Evolutionary conservation across 257 asterid species (phyloP).

Genomic region (Gentiana straminea): DNA sequence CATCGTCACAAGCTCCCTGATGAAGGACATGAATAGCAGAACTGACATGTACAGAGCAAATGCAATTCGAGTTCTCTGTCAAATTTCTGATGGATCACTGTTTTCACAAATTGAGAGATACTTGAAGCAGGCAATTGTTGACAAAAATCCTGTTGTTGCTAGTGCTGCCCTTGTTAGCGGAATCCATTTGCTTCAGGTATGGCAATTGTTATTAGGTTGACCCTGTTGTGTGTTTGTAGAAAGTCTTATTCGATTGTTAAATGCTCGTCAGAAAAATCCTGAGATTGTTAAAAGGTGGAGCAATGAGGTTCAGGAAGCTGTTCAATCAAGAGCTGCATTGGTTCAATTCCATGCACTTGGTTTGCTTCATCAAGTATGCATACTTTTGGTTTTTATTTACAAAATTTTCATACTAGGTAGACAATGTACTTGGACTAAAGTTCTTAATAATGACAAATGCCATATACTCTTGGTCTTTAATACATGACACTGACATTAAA

Average conservation of each 20-base stretch:
- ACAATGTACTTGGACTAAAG: background rate
- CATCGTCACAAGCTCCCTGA: constrained; percentile 94
- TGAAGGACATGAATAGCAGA: constrained; percentile 98
- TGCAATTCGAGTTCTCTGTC: constrained; percentile 92
- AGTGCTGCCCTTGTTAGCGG: constrained; percentile 98
- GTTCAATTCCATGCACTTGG: constrained; percentile 95
- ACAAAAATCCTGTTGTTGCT: constrained; percentile 90
- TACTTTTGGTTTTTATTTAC: background rate
- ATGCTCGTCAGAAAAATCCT: constrained; percentile 57
- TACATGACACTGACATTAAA: background rate
- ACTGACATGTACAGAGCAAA: constrained; percentile 96
- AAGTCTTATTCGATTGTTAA: background rate
- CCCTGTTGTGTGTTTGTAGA: background rate
- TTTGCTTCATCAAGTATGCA: constrained; percentile 76
- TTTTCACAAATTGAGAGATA: constrained; percentile 91
- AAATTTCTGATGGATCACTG: constrained; percentile 85
- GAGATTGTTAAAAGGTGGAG: constrained; percentile 97
- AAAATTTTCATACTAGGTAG: no score
- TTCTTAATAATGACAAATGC: background rate
- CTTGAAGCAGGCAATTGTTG: constrained; percentile 95
- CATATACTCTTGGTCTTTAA: no score
- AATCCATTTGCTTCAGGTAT: constrained; percentile 84
- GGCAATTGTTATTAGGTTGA: constrained; percentile 2
- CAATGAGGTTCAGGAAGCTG: constrained; percentile 97
- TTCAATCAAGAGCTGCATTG: constrained; percentile 89